A percentile compares a stretch with the other conserved stretches of the same genome.
These are phyloP conservation scores for Solanum lycopersicoides DNA, from an alignment of 257 asterid genomes.

Conservation along the genomic window DNA sequence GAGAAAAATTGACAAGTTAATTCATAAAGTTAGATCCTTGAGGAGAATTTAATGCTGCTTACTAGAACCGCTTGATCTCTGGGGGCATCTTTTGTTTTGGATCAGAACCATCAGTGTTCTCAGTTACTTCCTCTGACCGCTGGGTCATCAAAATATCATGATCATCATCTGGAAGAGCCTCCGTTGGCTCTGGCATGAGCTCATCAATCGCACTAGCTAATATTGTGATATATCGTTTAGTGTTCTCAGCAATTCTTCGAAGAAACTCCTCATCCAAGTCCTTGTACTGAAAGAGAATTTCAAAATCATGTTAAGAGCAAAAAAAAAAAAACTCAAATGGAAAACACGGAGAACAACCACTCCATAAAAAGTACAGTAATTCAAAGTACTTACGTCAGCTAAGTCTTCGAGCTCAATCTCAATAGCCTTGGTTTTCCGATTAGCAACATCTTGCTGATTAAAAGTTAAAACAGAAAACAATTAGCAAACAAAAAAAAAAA, in stretches of 20 bases:
- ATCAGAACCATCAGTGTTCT: constrained; percentile 57
- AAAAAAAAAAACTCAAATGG: background rate
- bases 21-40: background rate
- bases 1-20: background rate
- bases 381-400: constrained; percentile 30
- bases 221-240: constrained; percentile 67
- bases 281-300: constrained; percentile 36
- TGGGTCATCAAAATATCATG: constrained; percentile 80
- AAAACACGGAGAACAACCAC: background rate
- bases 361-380: background rate
- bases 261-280: constrained; percentile 85
- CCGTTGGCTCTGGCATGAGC: constrained; percentile 90
- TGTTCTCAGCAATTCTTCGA: constrained; percentile 67
- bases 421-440: constrained; percentile 65
- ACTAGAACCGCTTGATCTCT: constrained; percentile 78
- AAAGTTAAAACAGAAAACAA: background rate
- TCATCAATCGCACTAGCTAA: constrained; percentile 83
- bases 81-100: constrained; percentile 80
- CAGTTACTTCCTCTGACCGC: constrained; percentile 61
- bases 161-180: constrained; percentile 79
- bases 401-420: constrained; percentile 89
- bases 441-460: constrained; percentile 91
- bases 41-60: constrained; percentile 16
- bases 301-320: background rate
- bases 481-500: background rate